Base-by-base conservation (phyloP, 352 stramenopile genomes). In the Globisporangium viniferum region DNA sequence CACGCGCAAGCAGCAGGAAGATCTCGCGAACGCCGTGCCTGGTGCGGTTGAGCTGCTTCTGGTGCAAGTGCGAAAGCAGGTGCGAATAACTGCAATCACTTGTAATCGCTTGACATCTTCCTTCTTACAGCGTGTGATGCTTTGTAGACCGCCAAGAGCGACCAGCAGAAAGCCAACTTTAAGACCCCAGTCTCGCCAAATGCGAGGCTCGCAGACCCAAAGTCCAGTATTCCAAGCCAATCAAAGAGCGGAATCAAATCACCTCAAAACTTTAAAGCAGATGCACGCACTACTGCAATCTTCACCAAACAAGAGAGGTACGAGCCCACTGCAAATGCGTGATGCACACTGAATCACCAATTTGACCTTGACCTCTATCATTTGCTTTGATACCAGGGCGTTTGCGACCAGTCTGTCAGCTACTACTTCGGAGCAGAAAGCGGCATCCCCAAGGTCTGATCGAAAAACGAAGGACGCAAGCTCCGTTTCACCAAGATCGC, bases 21-120 rank as follows among this genome's bases (percentile, higher is more conserved):
- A 84, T 59, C 62, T 88, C 2, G 76, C 80, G 1, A 73, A 77
- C 35, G 78, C 72, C 10, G 68, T 78, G 0, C 74, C 78, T n/a
- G 75, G 78, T 4, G 74, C 74, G 2, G 81, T 88, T 33, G 71
- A 80, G 44, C 22, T 79, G 15, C 61, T 86, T 22, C 68, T 86
- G 12, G 67, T 76, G 9, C 80, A 79, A 68, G 75, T 83, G 6
- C 82, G 81, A 59, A 80, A 76, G 51, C 68, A 76, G 66, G 80
- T 84, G 62, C 5, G 31, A 36, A 49, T 46, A 7, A 8, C 12
- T 46, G 39, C 39, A 6, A 46, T 46, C 20, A 46, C 12, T 20
- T 20, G 14, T 3, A 12, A 14, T 14, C 18, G 39, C 39, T 4
- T 46, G 12, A 18, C 12, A 20, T 46, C 31, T 33, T 33, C 31